Base-by-base conservation (phyloP, 495 filamentous ascomycete species). In the Penicillium steckii region DNA sequence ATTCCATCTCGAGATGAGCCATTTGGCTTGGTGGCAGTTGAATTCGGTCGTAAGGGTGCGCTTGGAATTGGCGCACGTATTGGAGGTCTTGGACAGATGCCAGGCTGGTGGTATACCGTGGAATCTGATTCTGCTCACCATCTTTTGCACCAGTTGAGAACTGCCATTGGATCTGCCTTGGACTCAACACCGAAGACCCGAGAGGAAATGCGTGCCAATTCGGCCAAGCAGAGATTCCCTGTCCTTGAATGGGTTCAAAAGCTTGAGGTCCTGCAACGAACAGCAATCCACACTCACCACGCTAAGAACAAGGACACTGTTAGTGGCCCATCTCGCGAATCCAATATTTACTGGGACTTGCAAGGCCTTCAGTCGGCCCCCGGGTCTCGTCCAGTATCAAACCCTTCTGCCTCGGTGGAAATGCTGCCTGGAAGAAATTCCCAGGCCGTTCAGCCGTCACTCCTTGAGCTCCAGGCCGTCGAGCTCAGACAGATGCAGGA, bases 1-100 rank as follows among this genome's bases (percentile, higher is more conserved):
- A 88, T 88, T 53, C 85, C 85, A 3, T 86, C 82, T 9, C 79
- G 85, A 38, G 85, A 89, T 55, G 85, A 88, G 59, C 85, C 85
- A 1, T 88, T 88, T 52, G 85, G 85, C 10, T 60, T 88, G 23
- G 84, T 88, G 6, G 85, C 85, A n/a, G 85, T 88, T 26, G 85
- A 88, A 52, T 88, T 87, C 58, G 85, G 85, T 12, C 73, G 85
- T n/a, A 87, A 88, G 64, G 85, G 85, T 43, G 85, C 85, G 10
- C 73, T 88, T 12, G 85, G 85, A 49, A 79, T 88, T 23, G 85
- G 85, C 12, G 80, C 83, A 13, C 73, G 70, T 42, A 70, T 75
- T 17, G 72, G 72, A 51, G 85, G 85, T 26, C 68, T 88, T 22
- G 85, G 85, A 8, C 80, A 85, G 45, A 87, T 87, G 83, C 85